Percentiles rank a stretch among this genome's conserved stretches.
These are phyloP conservation scores for Kalanchoe fedtschenkoi DNA, from an alignment of 164 flowering plant species.

Conservation along the genomic window DNA sequence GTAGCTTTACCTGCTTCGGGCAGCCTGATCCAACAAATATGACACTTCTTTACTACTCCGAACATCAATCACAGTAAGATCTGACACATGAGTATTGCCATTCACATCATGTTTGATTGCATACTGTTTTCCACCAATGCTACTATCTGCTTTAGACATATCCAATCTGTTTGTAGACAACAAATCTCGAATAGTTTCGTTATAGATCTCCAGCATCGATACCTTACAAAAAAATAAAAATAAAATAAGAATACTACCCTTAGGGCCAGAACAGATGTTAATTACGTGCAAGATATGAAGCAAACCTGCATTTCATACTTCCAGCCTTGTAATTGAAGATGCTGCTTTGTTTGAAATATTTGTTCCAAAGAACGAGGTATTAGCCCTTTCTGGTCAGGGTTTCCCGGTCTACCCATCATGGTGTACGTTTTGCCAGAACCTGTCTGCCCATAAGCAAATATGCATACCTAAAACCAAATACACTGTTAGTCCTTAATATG, in stretches of 20 bases:
- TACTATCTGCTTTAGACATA: conserved; percentile 29
- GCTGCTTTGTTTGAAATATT: conserved; percentile 71
- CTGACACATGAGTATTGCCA: conserved; percentile 83
- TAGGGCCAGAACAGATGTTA: not conserved
- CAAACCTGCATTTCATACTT: conserved; percentile 90
- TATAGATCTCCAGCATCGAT: conserved; percentile 90
- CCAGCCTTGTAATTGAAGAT: conserved; percentile 80
- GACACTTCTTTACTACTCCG: conserved; percentile 72
- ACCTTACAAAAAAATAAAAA: conserved; percentile 29
- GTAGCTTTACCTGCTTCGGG: conserved; percentile 71
- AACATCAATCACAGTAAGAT: conserved; percentile 86
- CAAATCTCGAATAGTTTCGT: conserved; percentile 87
- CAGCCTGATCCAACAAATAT: conserved; percentile 68
- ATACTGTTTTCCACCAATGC: conserved; percentile 48
- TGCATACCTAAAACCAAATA: conserved; percentile 63
- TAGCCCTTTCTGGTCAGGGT: conserved; percentile 58
- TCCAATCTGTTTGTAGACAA: conserved; percentile 49
- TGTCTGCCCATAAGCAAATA: conserved; percentile 97
- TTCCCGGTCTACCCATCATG: conserved; percentile 96
- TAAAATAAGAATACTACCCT: not conserved
- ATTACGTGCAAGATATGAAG: not conserved
- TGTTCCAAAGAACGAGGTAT: conserved; percentile 93
- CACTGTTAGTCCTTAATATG: not conserved
- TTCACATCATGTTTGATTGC: conserved; percentile 80
- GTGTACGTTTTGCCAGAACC: conserved; percentile 97